phyloP scores from a whole-genome alignment of 768 basidiomycete species.

The Xerocomus brunneocitrinus region DNA sequence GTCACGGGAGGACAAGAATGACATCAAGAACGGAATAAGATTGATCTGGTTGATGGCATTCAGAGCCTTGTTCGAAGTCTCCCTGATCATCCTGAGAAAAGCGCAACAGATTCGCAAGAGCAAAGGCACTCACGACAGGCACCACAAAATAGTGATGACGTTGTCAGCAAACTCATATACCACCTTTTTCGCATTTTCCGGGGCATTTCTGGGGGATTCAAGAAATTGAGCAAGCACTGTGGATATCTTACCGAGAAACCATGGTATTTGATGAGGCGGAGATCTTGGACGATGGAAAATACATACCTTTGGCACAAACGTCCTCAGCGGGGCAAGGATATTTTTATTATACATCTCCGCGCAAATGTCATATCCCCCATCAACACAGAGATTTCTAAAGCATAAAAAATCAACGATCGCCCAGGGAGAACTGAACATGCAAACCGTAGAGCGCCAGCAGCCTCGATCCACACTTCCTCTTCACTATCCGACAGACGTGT shows the following conservation, averaged over 20 bases:
- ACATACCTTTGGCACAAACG: slow-evolving; percentile 74
- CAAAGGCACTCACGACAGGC: slow-evolving; percentile 74
- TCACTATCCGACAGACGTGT: slow-evolving; percentile 83
- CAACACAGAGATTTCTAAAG: slow-evolving; percentile 84
- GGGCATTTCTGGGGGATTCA: slow-evolving; percentile 51
- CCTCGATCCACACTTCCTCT: slow-evolving; percentile 89
- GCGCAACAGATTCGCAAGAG: background rate
- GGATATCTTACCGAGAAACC: slow-evolving; percentile 55
- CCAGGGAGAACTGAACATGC: slow-evolving; percentile 14
- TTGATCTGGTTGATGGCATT: slow-evolving; percentile 74
- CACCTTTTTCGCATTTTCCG: slow-evolving; percentile 67
- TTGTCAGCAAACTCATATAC: slow-evolving; percentile 90
- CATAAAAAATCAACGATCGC: slow-evolving; percentile 6
- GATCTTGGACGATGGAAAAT: background rate
- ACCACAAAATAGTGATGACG: slow-evolving; percentile 90
- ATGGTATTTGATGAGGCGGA: background rate
- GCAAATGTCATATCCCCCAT: slow-evolving; percentile 93
- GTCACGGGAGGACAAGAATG: slow-evolving; percentile 73
- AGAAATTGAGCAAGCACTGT: slow-evolving; percentile 64
- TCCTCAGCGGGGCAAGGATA: slow-evolving; percentile 69
- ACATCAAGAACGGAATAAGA: slow-evolving; percentile 81
- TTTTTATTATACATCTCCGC: slow-evolving; percentile 98
- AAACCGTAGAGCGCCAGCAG: slow-evolving; percentile 82
- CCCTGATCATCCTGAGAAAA: slow-evolving; percentile 43
- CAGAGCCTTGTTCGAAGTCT: slow-evolving; percentile 87